Base-by-base conservation (phyloP, 1,284 basidiomycete genomes). In the Agaricales sp. region DNA sequence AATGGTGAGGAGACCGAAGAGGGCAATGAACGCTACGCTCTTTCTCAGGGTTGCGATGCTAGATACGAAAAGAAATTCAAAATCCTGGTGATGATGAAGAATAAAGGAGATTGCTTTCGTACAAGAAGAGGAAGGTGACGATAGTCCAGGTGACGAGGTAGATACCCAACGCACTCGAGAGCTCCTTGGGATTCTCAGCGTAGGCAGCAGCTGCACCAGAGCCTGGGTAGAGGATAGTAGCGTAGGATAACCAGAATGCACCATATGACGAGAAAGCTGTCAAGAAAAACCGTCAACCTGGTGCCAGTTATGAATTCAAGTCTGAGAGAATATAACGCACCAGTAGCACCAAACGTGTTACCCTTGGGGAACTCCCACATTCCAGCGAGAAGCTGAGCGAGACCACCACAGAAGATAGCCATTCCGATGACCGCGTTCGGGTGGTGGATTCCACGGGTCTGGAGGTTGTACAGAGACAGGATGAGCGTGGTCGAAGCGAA, bases 351-450 rank as follows among this genome's bases (percentile, higher is more conserved):
- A 50, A 86, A 85, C 0, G 67, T 68, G 56, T 87, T 85, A 8
- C 87, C 87, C 39, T 76, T 70, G 1, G 86, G 84, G 63, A 91
- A 92, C 63, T 84, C 82, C 82, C 84, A 87, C 81, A 86, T 83
- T 39, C 84, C 82, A 6, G 82, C 82, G 21, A 82, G 59, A 55
- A 87, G 69, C 61, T 87, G 94, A 4, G 77, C 78, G 19, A 94
- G 75, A 53, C 94, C 94, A 51, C 92, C 93, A 53, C 77, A 79
- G 62, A 78, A 86, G 53, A 88, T 63, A 4, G 88, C 87, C 79
- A 93, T 87, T 54, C 88, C 90, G 50, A 93, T 74, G 53, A 94
- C 78, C 49, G 86, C 78, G 59, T 93, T 92, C 24, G 82, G 75
- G 2, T 62, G 62, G 19, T 59, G 56, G 50, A 87, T 67, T 14